A percentile compares a stretch with the other conserved stretches of the same genome.
Evolutionary conservation across 208 protist species (phyloP).

Genomic region (Trypanosoma mega): DNA sequence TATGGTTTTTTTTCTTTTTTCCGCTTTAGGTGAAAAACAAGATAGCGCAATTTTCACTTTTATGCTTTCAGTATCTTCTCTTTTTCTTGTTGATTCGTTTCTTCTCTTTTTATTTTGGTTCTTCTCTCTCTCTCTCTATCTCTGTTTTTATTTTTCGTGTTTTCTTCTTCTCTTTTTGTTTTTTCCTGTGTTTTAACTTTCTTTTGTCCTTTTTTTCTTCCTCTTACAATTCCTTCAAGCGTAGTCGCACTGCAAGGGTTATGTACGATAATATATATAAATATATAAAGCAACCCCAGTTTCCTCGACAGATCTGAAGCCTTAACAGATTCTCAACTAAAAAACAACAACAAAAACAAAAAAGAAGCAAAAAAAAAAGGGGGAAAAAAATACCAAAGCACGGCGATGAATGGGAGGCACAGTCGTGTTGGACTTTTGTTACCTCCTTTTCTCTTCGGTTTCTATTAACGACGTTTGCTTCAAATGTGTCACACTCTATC

Average conservation of each 20-base stretch:
- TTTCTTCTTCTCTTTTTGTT: conserved; percentile 4
- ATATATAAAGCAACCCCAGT: not conserved
- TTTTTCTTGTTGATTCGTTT: not conserved
- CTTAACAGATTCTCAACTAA: not conserved
- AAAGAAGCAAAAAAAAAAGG: conserved; percentile 13
- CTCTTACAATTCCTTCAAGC: not conserved
- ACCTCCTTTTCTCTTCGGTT: not conserved
- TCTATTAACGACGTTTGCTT: too few species aligned
- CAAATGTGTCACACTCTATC: too few species aligned
- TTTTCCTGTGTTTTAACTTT: not conserved
- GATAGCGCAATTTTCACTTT: too few species aligned
- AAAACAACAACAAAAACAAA: conserved; percentile 14
- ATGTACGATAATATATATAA: not conserved
- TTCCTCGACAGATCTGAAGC: not conserved
- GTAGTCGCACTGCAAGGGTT: not conserved
- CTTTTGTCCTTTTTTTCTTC: not conserved
- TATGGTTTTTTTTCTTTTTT: too few species aligned
- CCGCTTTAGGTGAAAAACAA: too few species aligned
- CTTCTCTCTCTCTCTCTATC: not conserved
- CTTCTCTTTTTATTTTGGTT: not conserved
- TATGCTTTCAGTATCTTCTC: too few species aligned
- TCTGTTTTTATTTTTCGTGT: not conserved
- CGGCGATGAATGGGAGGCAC: not conserved
- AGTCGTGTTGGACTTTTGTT: not conserved
- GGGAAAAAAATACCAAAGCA: conserved; percentile 4